phyloP scores from a whole-genome alignment of 495 filamentous ascomycete genomes.

The Aspergillus sclerotioniger region DNA sequence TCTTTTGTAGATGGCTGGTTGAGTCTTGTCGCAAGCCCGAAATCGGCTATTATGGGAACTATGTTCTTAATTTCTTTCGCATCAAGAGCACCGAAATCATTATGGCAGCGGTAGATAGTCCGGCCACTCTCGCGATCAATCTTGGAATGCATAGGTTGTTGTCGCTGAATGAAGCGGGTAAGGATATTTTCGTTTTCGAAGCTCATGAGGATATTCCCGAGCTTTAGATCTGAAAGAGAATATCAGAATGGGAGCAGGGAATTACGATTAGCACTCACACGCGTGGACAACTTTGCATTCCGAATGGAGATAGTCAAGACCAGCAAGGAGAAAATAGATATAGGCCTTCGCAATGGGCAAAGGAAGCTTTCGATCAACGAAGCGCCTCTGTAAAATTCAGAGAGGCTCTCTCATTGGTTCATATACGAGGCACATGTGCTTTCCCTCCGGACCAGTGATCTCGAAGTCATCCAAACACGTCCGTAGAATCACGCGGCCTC shows the following conservation, averaged over 20 bases:
- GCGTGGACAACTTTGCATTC: slow-evolving; percentile 31
- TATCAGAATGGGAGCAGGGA: background rate
- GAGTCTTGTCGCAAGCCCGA: slow-evolving; percentile 68
- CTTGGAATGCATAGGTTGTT: slow-evolving; percentile 28
- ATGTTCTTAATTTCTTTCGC: slow-evolving; percentile 16
- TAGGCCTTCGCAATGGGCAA: slow-evolving; percentile 29
- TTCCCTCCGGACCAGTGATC: slow-evolving; percentile 24
- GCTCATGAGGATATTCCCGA: slow-evolving; percentile 34
- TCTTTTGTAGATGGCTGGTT: slow-evolving; percentile 9
- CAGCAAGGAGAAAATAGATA: slow-evolving; percentile 29
- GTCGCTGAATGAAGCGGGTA: slow-evolving; percentile 21
- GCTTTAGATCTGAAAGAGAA: slow-evolving; percentile 31
- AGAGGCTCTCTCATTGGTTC: slow-evolving; percentile 33
- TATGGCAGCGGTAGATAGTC: slow-evolving; percentile 14
- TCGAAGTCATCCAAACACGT: slow-evolving; percentile 23
- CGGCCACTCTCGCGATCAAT: slow-evolving; percentile 15
- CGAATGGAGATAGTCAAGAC: slow-evolving; percentile 40
- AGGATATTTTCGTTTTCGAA: slow-evolving; percentile 35
- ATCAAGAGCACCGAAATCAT: slow-evolving; percentile 27
- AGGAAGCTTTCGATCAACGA: slow-evolving; percentile 20
- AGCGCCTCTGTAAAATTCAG: slow-evolving; percentile 27
- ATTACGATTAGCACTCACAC: slow-evolving; percentile 15
- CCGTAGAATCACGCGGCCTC: slow-evolving; percentile 20
- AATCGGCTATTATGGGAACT: slow-evolving; percentile 69
- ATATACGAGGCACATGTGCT: slow-evolving; percentile 36